Percentiles rank a stretch among this genome's conserved stretches.
These are phyloP conservation scores for Fusarium praegraminearum DNA, from an alignment of 2,329 filamentous ascomycete species.

Conservation along the genomic window DNA sequence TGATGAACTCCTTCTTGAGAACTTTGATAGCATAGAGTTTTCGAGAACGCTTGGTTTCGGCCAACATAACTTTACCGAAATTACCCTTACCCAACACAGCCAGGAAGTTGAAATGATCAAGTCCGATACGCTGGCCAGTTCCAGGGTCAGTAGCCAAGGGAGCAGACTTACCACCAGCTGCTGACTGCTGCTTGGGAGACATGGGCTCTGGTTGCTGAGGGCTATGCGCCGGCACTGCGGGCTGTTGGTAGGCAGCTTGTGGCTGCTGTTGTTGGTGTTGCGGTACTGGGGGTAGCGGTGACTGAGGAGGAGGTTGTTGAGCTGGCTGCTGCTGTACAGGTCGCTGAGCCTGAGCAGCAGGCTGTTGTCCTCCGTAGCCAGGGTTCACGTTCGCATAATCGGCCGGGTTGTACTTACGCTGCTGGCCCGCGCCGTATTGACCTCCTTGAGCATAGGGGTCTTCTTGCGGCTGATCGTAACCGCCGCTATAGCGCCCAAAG, in stretches of 20 bases:
- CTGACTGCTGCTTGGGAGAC: conserved; percentile 48
- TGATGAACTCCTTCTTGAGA: conserved; percentile 99
- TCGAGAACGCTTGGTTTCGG: conserved; percentile 92
- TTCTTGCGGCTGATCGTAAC: conserved; percentile 52
- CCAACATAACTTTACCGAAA: conserved; percentile 99
- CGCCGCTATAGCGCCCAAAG: conserved; percentile 51
- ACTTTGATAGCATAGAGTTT: conserved; percentile 99
- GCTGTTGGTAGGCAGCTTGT: conserved; percentile 53
- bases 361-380: conserved; percentile 55
- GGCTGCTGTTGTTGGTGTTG: conserved; percentile 51
- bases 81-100: conserved; percentile 98
- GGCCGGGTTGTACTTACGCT: conserved; percentile 80
- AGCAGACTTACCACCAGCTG: conserved; percentile 66
- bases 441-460: conserved; percentile 53
- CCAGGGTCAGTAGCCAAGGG: conserved; percentile 79
- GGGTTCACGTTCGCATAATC: conserved; percentile 75
- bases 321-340: conserved; percentile 49
- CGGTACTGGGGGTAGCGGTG: conserved; percentile 52
- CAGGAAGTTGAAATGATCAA: conserved; percentile 99
- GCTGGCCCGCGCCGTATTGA: conserved; percentile 56
- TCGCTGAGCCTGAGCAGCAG: conserved; percentile 50
- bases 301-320: conserved; percentile 55
- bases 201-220: conserved; percentile 56
- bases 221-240: conserved; percentile 54
- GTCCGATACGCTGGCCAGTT: conserved; percentile 85